Evolutionary conservation across 805 yeast genomes (phyloP).

Genomic region (Yamadazyma laniorum): DNA sequence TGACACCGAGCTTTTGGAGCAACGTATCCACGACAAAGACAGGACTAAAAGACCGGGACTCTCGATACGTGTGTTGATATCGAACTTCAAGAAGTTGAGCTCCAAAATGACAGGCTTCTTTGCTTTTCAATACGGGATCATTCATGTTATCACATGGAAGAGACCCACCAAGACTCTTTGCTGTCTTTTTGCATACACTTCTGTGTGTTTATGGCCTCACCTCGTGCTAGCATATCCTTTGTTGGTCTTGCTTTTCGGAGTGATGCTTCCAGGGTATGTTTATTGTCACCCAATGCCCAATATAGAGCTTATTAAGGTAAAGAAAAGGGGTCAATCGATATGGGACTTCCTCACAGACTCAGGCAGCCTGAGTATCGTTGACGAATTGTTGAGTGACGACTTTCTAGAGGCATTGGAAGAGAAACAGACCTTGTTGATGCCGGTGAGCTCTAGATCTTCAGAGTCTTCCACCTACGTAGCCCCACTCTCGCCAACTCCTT

Average conservation of each 20-base stretch:
- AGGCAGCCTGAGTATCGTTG: slow-evolving; percentile 31
- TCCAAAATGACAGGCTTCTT: slow-evolving; percentile 56
- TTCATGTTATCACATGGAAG: slow-evolving; percentile 71
- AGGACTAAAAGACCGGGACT: slow-evolving; percentile 48
- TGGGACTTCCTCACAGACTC: slow-evolving; percentile 38
- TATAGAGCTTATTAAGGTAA: slow-evolving; percentile 43
- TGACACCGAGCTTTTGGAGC: slow-evolving; percentile 44
- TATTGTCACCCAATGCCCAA: slow-evolving; percentile 61
- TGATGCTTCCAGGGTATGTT: slow-evolving; percentile 69
- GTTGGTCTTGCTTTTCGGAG: slow-evolving; percentile 49
- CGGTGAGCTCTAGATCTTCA: slow-evolving; percentile 16
- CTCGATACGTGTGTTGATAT: slow-evolving; percentile 54
- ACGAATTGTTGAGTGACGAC: slow-evolving; percentile 28
- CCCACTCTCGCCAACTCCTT: neutral
- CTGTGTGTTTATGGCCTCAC: slow-evolving; percentile 70
- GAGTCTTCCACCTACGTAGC: slow-evolving; percentile 16
- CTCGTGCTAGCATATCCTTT: slow-evolving; percentile 64
- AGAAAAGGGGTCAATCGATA: slow-evolving; percentile 54
- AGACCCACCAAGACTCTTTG: slow-evolving; percentile 68
- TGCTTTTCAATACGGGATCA: slow-evolving; percentile 57
- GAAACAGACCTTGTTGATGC: slow-evolving; percentile 8
- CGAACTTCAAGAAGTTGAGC: slow-evolving; percentile 58
- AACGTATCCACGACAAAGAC: slow-evolving; percentile 44
- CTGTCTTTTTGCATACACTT: slow-evolving; percentile 56
- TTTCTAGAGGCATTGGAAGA: slow-evolving; percentile 13